A percentile compares a stretch with the other conserved stretches of the same genome.
These are phyloP conservation scores for Gardenia jasminoides DNA, from an alignment of 257 asterid genomes.

Conservation along the genomic window DNA sequence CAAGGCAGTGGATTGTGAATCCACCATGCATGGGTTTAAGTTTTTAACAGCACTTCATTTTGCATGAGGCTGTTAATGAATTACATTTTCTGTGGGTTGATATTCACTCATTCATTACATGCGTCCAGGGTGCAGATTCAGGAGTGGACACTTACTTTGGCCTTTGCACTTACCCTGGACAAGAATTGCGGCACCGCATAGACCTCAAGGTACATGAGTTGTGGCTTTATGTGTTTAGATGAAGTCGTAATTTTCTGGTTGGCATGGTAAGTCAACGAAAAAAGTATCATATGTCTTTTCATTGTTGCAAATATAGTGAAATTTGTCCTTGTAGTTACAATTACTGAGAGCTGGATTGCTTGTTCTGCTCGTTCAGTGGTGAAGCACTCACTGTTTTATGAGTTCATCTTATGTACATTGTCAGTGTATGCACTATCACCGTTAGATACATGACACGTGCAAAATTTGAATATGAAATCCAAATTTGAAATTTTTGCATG, in stretches of 20 bases:
- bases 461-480: too few species aligned
- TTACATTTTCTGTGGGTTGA: slow-evolving; percentile 13
- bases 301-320: not conserved
- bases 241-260: not conserved
- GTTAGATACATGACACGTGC: too few species aligned
- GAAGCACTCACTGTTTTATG: not conserved
- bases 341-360: not conserved
- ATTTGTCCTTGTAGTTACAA: slow-evolving; percentile 2
- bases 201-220: slow-evolving; percentile 67
- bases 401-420: too few species aligned
- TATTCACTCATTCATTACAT: slow-evolving; percentile 8
- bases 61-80: slow-evolving; percentile 1
- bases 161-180: slow-evolving; percentile 85
- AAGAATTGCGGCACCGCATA: slow-evolving; percentile 80
- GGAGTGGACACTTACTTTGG: slow-evolving; percentile 98
- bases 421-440: too few species aligned
- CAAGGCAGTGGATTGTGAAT: too few species aligned
- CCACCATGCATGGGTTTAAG: too few species aligned
- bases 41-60: not conserved
- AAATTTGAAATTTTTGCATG: too few species aligned
- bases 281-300: not conserved
- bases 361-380: not conserved
- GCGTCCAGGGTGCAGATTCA: slow-evolving; percentile 67
- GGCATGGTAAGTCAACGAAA: not conserved
- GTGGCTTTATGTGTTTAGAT: not conserved